Evolutionary conservation across 1,284 basidiomycete genomes (phyloP), one percentile per base, ranked within the genome.

Genomic region (Melampsora larici-populina): DNA sequence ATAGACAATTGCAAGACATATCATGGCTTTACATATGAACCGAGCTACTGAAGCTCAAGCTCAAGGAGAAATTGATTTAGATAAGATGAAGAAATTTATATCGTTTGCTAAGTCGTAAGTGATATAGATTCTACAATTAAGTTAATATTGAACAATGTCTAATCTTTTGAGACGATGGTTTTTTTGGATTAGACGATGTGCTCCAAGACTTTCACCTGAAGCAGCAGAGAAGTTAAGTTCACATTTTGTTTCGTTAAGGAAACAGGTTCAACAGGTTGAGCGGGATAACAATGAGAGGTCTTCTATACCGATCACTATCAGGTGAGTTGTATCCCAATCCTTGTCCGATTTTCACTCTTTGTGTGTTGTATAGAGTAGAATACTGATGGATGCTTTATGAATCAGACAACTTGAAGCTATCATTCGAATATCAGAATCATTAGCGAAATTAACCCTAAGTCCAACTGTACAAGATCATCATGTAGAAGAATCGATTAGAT

Each of bases 21-120:
- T 99, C 81, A 96, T 99, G 92, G 95, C 95, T 84, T 92, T 97
- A 74, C 97, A 99, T 84, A 97, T 98, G 94, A 96, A 96, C 85
- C 88, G 92, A 67, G 87, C 87, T 79, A 88, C 86, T 78, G 90
- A 89, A 79, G 88, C 88, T 1, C 88, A 92, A 73, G 87, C 87
- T 2, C 87, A 90, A 1, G 96, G 94, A n/a, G 97, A 99, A 85
- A 93, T 99, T 79, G 92, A 94, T 82, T 88, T 99, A 64, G 95
- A 97, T 83, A 95, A 94, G 86, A 99, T 99, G 97, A 98, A 97
- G 86, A 89, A 93, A 79, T 99, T 93, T 83, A 92, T 99, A 79
- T 89, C 94, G 15, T 99, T 93, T 84, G 96, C 93, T 88, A 98
- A 98, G 86, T 89, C 90, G 92, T 92, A 83, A 79, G 88, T 84